phyloP scores from a whole-genome alignment of 306 rosid genomes.

The Phaseolus lunatus region DNA sequence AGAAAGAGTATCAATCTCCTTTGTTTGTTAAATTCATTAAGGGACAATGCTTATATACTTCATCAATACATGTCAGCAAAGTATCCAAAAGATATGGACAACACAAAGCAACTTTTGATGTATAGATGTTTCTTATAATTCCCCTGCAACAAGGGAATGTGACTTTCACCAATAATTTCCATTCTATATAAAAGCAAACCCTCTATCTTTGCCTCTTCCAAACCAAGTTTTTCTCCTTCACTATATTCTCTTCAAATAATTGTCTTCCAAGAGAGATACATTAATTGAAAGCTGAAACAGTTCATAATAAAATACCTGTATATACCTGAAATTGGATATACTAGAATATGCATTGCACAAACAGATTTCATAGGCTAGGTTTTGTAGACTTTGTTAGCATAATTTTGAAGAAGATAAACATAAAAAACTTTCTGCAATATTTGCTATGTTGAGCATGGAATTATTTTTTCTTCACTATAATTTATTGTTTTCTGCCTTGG shows the following conservation, averaged over 20 bases:
- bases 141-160: not conserved
- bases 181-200: not conserved
- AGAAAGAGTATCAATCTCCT: too few species aligned
- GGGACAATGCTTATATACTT: too few species aligned
- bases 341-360: not conserved
- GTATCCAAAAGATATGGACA: too few species aligned
- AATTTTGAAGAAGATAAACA: not conserved
- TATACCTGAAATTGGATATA: not conserved
- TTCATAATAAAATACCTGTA: not conserved
- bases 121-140: not conserved
- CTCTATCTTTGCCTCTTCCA: not conserved
- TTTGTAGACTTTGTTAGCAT: slow-evolving; percentile 14
- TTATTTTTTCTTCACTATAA: slow-evolving; percentile 35
- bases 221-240: not conserved
- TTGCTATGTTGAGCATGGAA: slow-evolving; percentile 21
- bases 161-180: not conserved
- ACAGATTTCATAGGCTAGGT: slow-evolving; percentile 25
- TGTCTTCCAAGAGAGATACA: slow-evolving; percentile 2
- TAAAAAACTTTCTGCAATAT: not conserved
- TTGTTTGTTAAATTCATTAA: too few species aligned
- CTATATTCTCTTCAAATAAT: not conserved
- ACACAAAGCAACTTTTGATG: not conserved
- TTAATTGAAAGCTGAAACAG: not conserved
- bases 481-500: slow-evolving; percentile 33
- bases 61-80: too few species aligned